phyloP scores from a whole-genome alignment of 2,329 filamentous ascomycete genomes.

The Ophiostoma quercus region DNA sequence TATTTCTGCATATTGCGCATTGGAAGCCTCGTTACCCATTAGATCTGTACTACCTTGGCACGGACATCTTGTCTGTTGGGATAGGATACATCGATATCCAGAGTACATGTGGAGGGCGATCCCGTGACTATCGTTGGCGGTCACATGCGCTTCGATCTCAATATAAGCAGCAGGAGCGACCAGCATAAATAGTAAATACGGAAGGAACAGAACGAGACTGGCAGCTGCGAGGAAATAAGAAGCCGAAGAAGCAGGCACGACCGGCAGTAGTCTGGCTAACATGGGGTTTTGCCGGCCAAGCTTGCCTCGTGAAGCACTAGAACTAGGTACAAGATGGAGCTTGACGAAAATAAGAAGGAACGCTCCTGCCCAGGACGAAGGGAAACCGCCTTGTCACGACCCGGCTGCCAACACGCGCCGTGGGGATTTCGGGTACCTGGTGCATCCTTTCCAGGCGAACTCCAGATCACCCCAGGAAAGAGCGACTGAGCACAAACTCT shows the following conservation, averaged over 20 bases:
- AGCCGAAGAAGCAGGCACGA: constrained; percentile 10
- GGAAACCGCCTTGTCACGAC: constrained; percentile 16
- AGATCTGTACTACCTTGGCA: not conserved
- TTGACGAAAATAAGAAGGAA: constrained; percentile 25
- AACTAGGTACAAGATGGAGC: not conserved
- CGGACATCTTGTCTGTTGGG: not conserved
- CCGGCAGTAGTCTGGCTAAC: constrained; percentile 14
- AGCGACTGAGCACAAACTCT: constrained; percentile 9
- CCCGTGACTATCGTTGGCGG: not conserved
- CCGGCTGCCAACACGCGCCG: constrained; percentile 12
- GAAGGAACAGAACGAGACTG: not conserved
- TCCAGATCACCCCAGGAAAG: constrained; percentile 11
- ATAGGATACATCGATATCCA: not conserved
- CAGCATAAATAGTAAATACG: not conserved
- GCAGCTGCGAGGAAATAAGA: not conserved
- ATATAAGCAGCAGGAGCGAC: not conserved
- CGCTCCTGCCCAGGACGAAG: constrained; percentile 18
- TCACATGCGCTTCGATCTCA: not conserved
- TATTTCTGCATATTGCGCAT: not conserved
- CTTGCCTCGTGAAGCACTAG: constrained; percentile 11
- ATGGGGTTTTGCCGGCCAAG: not conserved
- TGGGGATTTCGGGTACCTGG: constrained; percentile 21
- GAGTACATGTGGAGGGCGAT: not conserved
- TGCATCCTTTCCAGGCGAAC: not conserved
- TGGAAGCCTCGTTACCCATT: not conserved